phyloP scores from a whole-genome alignment of 2,329 filamentous ascomycete species.

The Xylaria sp. region DNA sequence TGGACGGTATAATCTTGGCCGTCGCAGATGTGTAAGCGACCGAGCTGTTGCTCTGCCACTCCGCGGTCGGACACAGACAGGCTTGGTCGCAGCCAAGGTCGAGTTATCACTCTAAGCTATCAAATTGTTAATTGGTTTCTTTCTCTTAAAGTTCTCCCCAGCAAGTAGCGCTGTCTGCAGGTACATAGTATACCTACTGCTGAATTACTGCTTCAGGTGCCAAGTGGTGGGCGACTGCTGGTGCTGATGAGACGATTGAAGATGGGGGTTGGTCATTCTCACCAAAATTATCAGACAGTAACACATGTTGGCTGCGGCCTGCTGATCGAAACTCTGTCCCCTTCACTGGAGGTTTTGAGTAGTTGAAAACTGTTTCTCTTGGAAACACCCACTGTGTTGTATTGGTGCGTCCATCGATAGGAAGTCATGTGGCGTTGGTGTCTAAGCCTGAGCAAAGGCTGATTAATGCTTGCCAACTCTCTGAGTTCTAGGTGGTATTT shows the following conservation, averaged over 20 bases:
- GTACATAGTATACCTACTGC: not conserved
- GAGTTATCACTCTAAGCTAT: too few relatives aligned
- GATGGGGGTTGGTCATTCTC: conserved; percentile 15
- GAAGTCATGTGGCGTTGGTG: conserved; percentile 31
- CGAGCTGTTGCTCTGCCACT: conserved; percentile 18
- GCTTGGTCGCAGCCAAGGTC: not conserved
- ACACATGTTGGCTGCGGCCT: conserved; percentile 7
- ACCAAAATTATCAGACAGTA: conserved; percentile 16
- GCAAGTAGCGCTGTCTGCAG: conserved; percentile 1
- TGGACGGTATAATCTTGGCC: conserved; percentile 5
- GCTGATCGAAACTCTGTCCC: conserved; percentile 15
- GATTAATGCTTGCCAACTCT: conserved; percentile 21
- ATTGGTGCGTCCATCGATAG: conserved; percentile 12
- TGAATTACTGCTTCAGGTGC: too few relatives aligned
- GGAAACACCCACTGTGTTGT: conserved; percentile 11
- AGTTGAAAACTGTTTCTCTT: not conserved
- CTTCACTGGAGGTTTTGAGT: conserved; percentile 9
- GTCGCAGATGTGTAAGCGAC: too few relatives aligned
- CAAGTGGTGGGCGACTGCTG: conserved; percentile 9
- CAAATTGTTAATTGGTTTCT: too few relatives aligned
- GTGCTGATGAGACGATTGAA: conserved; percentile 2
- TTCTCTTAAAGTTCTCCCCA: not conserved
- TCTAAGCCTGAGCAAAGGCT: conserved; percentile 34
- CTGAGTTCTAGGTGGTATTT: conserved; percentile 6
- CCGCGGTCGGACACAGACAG: conserved; percentile 17